Percentiles rank a stretch among this genome's conserved stretches.
These are phyloP conservation scores for Kodamaea hsintzibuensis DNA, from an alignment of 805 yeast species.

Conservation along the genomic window DNA sequence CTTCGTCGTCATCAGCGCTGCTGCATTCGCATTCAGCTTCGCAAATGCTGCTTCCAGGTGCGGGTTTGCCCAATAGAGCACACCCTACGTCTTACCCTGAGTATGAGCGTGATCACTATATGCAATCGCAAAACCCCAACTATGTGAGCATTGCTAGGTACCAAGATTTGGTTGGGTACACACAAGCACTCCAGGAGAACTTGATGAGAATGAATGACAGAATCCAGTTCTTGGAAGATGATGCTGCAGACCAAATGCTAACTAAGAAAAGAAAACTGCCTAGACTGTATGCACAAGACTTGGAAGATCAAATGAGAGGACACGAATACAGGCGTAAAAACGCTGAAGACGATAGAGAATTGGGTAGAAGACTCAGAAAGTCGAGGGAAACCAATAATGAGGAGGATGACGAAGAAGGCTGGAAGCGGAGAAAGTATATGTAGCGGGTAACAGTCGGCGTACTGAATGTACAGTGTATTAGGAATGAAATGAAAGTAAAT, in stretches of 20 bases:
- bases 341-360: constrained; percentile 8
- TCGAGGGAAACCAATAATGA: constrained; percentile 2
- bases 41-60: background rate
- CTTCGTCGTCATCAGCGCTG: background rate
- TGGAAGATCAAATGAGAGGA: constrained; percentile 12
- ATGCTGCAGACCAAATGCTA: constrained; percentile 16
- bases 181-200: constrained; percentile 31
- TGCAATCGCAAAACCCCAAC: constrained; percentile 5
- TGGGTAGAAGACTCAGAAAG: constrained; percentile 8
- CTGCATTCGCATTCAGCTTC: background rate
- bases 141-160: constrained; percentile 31
- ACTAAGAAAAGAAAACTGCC: background rate
- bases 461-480: background rate
- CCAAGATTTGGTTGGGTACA: constrained; percentile 36
- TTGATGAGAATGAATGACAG: constrained; percentile 28
- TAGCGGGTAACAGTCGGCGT: background rate
- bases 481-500: background rate
- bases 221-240: constrained; percentile 28
- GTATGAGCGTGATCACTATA: background rate
- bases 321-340: constrained; percentile 11
- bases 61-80: background rate
- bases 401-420: background rate
- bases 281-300: constrained; percentile 7
- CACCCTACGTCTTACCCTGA: background rate
- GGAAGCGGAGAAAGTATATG: background rate